Conservation (phyloP, 768 basidiomycete genomes). For the Coprinopsis sp. region DNA sequence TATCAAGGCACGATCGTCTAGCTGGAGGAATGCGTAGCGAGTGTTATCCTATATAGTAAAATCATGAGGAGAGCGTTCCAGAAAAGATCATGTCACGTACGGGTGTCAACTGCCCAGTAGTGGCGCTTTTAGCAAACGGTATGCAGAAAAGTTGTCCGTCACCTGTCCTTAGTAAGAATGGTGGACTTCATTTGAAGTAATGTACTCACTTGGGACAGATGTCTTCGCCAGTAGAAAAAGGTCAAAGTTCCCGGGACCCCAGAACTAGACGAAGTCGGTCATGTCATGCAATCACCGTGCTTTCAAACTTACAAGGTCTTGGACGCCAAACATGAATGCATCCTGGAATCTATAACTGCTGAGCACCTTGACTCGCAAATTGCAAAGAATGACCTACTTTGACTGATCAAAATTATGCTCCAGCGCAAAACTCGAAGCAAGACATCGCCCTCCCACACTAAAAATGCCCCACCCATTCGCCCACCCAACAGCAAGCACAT, state of each 20-base stretch:
- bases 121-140: conserved; percentile 93
- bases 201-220: conserved; percentile 40
- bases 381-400: conserved; percentile 31
- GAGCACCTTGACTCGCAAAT: too few species aligned
- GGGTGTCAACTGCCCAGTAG: conserved; percentile 86
- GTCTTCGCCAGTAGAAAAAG: conserved; percentile 67
- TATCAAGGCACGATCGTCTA: conserved; percentile 90
- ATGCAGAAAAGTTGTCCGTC: conserved; percentile 77
- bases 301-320: conserved; percentile 53
- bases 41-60: conserved; percentile 72
- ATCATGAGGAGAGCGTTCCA: background rate
- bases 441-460: conserved; percentile 83
- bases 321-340: conserved; percentile 78
- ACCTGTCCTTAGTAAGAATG: conserved; percentile 31
- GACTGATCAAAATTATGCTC: conserved; percentile 57
- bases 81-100: conserved; percentile 40
- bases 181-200: background rate
- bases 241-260: conserved; percentile 91
- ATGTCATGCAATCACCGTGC: background rate
- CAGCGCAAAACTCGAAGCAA: conserved; percentile 71
- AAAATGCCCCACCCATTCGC: conserved; percentile 85
- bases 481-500: conserved; percentile 92
- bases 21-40: conserved; percentile 89
- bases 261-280: conserved; percentile 55
- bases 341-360: conserved; percentile 81